A percentile compares a stretch with the other conserved stretches of the same genome.
These are phyloP conservation scores for Populus alba DNA, from an alignment of 345 rosid genomes.

Conservation along the genomic window DNA sequence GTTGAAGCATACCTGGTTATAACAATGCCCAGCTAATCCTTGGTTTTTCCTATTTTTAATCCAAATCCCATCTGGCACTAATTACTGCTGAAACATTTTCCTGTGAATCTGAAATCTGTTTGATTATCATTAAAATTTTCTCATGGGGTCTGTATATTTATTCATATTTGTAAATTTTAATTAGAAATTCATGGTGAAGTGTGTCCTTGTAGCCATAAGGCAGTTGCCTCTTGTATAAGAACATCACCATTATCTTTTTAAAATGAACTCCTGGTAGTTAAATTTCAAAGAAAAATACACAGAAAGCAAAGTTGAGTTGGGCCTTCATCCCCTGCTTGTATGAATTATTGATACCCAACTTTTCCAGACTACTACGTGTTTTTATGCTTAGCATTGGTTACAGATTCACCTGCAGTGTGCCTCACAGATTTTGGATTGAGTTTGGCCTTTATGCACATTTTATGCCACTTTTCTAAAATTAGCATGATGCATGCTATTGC, in stretches of 20 bases:
- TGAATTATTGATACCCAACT: not conserved
- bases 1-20: too few species aligned
- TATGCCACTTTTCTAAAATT: not conserved
- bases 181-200: too few species aligned
- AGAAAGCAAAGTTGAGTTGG: not conserved
- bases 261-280: not conserved
- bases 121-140: too few species aligned
- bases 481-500: not conserved
- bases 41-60: too few species aligned
- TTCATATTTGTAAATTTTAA: too few species aligned
- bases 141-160: too few species aligned
- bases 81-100: too few species aligned
- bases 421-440: not conserved
- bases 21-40: too few species aligned
- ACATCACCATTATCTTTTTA: not conserved
- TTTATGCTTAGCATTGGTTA: not conserved
- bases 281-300: not conserved
- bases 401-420: not conserved
- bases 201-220: too few species aligned
- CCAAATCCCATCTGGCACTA: too few species aligned
- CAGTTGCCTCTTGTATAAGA: not conserved
- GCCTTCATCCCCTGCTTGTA: not conserved
- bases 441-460: not conserved
- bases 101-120: too few species aligned
- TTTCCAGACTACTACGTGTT: not conserved